Percentiles rank a stretch among this genome's conserved stretches.
phyloP scores from a whole-genome alignment of 2,329 filamentous ascomycete species.

The Sordariomycetes sp. region DNA sequence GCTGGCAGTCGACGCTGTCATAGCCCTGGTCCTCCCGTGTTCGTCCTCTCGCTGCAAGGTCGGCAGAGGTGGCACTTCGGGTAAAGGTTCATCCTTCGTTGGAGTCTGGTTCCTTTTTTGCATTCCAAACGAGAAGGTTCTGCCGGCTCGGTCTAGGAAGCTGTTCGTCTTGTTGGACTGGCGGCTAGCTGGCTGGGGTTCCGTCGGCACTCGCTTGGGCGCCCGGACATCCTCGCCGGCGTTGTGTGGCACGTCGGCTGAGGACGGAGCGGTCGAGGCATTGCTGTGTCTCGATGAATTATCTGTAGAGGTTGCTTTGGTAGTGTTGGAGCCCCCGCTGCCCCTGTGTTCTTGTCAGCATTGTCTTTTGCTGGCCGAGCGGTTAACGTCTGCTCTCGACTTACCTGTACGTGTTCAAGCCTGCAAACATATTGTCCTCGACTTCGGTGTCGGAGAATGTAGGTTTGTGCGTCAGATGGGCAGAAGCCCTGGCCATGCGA shows the following conservation, averaged over 20 bases:
- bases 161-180: slow-evolving; percentile 37
- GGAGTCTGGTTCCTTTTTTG: slow-evolving; percentile 36
- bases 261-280: slow-evolving; percentile 52
- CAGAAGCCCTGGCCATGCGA: slow-evolving; percentile 27
- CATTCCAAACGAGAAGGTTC: slow-evolving; percentile 51
- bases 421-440: slow-evolving; percentile 51
- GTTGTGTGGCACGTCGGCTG: slow-evolving; percentile 29
- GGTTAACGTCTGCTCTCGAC: not conserved
- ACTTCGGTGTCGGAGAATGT: slow-evolving; percentile 29
- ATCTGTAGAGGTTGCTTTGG: slow-evolving; percentile 49
- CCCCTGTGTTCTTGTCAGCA: slow-evolving; percentile 37
- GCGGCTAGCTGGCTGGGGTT: slow-evolving; percentile 15
- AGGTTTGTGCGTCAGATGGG: slow-evolving; percentile 25
- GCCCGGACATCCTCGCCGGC: slow-evolving; percentile 12
- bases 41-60: slow-evolving; percentile 20
- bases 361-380: slow-evolving; percentile 5
- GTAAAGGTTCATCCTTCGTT: slow-evolving; percentile 17
- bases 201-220: slow-evolving; percentile 12
- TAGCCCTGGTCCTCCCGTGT: slow-evolving; percentile 33
- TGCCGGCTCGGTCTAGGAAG: slow-evolving; percentile 46
- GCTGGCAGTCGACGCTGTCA: slow-evolving; percentile 43
- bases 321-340: slow-evolving; percentile 53
- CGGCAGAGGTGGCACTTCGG: slow-evolving; percentile 29
- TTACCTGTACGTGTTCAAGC: slow-evolving; percentile 45
- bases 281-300: slow-evolving; percentile 54